Evolutionary conservation across 129 eudicot genomes (phyloP), one percentile per base, ranked within the genome.

Genomic region (Helianthus tuberosus): DNA sequence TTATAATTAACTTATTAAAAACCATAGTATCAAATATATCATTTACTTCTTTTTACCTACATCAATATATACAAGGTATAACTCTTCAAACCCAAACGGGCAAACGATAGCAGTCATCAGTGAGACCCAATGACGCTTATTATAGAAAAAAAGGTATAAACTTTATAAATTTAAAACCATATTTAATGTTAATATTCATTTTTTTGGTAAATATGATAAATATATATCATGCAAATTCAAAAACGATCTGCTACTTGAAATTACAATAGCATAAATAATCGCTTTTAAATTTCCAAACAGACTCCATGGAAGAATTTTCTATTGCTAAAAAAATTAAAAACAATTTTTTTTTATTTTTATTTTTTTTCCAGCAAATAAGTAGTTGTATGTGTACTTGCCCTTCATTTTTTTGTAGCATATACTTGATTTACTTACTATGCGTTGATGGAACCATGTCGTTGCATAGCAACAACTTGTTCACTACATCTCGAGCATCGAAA

Each of bases 391-490:
- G 23, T 39, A 64, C 27, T n/a, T 15, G 29, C 69, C 69, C 16
- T 64, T 38, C 57, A 64, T 9, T 67, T 38, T 9, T 67, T 29
- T 25, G 58, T 20, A 76, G 58, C 65, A 59, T 39, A 62, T 47
- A 64, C 35, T 71, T 14, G 32, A 69, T 50, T 44, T 50, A 36
- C 54, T 71, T 50, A 14, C 54, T 71, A 5, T 64, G 52, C 52
- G 73, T 49, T 74, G 15, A 44, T 12, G 14, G 80, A 79, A 64
- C 92, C 91, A 71, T 80, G 81, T 64, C 96, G 87, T 77, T 89
- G 97, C 93, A 91, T 88, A 8, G 96, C 99, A 66, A 88, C 89
- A 60, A 94, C 97, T 3, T 94, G 94, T 73, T 91, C 93, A 62
- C 75, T 88, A 54, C 99, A 90, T 66, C 99, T 84, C 12, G 88